A percentile compares a stretch with the other conserved stretches of the same genome.
Conservation (phyloP, 192 early-diverging fungal species). For the Spizellomyces punctatus region DNA sequence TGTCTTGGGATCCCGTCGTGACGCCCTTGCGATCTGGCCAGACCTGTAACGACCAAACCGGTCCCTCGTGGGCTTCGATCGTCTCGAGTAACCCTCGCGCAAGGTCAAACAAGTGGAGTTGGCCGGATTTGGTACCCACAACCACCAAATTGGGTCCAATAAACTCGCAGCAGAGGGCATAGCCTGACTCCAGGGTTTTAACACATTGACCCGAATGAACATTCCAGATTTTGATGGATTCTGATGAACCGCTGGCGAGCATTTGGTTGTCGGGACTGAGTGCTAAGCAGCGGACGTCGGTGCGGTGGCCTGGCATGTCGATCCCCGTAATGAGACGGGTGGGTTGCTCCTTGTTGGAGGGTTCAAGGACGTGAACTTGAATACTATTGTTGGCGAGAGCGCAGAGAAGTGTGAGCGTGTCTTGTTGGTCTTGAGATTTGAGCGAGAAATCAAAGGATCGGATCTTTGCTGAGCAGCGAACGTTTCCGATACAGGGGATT, state of each 20-base stretch:
- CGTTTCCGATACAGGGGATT: conserved; percentile 68
- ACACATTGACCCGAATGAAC: conserved; percentile 79
- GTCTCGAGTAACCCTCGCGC: conserved; percentile 81
- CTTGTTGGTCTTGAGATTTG: conserved; percentile 37
- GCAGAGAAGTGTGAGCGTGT: conserved; percentile 60
- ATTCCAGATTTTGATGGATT: conserved; percentile 90
- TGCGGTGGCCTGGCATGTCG: conserved; percentile 87
- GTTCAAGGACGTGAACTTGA: conserved; percentile 73
- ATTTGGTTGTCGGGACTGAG: conserved; percentile 88
- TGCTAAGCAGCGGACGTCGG: conserved; percentile 87
- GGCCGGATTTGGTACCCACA: conserved; percentile 92
- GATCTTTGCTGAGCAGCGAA: conserved; percentile 78
- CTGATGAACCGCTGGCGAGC: conserved; percentile 80
- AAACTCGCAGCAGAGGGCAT: conserved; percentile 90
- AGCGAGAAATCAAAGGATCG: conserved; percentile 77
- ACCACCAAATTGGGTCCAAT: conserved; percentile 84
- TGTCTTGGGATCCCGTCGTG: conserved; percentile 90
- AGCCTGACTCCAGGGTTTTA: conserved; percentile 88
- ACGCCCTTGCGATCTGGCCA: conserved; percentile 86
- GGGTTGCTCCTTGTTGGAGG: conserved; percentile 64
- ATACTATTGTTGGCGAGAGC: conserved; percentile 82
- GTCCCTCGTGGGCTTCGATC: conserved; percentile 89
- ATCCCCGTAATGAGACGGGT: conserved; percentile 69
- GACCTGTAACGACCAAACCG: conserved; percentile 85
- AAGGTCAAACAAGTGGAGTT: conserved; percentile 89